Base-by-base conservation (phyloP, 352 stramenopile genomes). In the Globisporangium megalacanthum region DNA sequence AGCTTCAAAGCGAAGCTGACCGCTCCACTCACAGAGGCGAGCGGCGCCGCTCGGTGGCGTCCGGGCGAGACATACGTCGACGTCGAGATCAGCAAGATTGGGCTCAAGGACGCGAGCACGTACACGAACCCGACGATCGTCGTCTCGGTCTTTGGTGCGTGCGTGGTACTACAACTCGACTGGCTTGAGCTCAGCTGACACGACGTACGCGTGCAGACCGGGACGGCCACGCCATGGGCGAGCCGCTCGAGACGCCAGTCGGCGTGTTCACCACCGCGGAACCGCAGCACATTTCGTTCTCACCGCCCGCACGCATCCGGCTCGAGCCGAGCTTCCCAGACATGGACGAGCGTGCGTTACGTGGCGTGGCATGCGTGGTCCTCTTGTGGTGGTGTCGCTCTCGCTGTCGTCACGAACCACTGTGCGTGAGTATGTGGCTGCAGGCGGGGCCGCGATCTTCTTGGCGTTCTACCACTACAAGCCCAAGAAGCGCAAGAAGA, bases 401-500 rank as follows among this genome's bases (percentile, higher is more conserved):
- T 29, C 25, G 25, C 25, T 29, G 25, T 29, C 25, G 2, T 29
- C 25, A 29, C 25, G 25, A 29, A 29, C 25, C 25, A 29, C 25
- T 29, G 25, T 29, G 25, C 1, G 25, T 29, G 25, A 29, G 25
- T 29, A 29, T 29, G 25, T 29, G 25, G 25, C 25, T 29, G 46
- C 49, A 90, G 79, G 69, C 22, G 75, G 74, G 17, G 74, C 67
- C 33, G 75, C 77, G 15, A 68, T 90, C 47, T 85, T 81, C 57
- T 83, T 90, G 19, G 79, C 86, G 56, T 76, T 90, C 49, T 79
- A 79, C 52, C 79, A 90, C 66, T 90, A 86, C 67, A 90, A 90
- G 45, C 57, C 73, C 15, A 86, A 85, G 65, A 90, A 88, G 57
- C 75, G 77, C 49, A 90, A 88, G 52, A 85, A 90, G 47, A 88